Percentiles rank a stretch among this genome's conserved stretches.
These are phyloP conservation scores for Medicago ruthenica DNA, from an alignment of 306 rosid genomes.

Conservation along the genomic window DNA sequence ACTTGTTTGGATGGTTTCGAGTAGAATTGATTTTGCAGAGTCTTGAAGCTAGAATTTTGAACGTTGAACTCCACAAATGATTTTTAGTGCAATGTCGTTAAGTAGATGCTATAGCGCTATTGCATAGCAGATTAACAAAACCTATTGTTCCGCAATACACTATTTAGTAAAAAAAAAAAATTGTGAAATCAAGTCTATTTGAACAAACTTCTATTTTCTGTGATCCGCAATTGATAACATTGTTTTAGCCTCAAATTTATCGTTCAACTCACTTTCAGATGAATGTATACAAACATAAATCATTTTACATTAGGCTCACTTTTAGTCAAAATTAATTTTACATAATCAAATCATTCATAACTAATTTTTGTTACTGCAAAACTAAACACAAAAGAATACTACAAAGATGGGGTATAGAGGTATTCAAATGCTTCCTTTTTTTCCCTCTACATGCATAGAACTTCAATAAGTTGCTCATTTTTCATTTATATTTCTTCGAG, in stretches of 20 bases:
- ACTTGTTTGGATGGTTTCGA: not conserved
- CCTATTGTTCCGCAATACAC: no score
- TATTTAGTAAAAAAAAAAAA: no score
- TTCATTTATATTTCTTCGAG: not conserved
- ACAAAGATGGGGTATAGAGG: not conserved
- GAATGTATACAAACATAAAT: not conserved
- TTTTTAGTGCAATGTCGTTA: no score
- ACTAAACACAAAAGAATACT: no score
- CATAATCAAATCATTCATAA: not conserved
- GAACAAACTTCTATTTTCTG: no score
- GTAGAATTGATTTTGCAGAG: not conserved
- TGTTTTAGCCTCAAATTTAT: not conserved
- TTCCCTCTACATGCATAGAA: slow-evolving; percentile 13
- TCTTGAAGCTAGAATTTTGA: not conserved
- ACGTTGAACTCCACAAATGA: not conserved
- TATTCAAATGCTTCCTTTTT: not conserved
- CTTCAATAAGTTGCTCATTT: not conserved
- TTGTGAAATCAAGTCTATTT: no score
- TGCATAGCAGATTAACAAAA: no score
- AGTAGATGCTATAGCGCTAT: no score
- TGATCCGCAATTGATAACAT: no score
- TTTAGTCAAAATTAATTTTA: not conserved
- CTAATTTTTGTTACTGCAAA: not conserved
- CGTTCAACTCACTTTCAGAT: not conserved
- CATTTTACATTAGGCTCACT: not conserved